Conservation (phyloP, 768 basidiomycete genomes). For the Lactifluus echinatus region DNA sequence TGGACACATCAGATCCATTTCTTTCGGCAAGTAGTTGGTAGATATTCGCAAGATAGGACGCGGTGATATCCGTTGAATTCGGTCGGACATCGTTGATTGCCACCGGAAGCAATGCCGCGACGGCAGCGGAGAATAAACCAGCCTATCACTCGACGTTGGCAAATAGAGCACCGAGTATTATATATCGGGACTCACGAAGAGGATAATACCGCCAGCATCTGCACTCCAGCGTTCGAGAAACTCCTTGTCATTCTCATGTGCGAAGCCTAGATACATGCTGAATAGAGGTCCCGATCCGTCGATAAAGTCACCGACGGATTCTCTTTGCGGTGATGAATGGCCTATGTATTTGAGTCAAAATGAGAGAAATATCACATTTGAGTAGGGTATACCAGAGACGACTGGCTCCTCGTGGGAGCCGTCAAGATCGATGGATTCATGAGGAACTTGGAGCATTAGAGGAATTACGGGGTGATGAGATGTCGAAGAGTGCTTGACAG, state of each 20-base stretch:
- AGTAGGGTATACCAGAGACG: too few relatives aligned
- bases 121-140: neutral
- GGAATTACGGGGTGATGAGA: too few relatives aligned
- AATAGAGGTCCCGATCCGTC: neutral
- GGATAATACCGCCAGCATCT: neutral
- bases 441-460: too few relatives aligned
- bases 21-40: neutral
- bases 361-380: too few relatives aligned
- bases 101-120: neutral
- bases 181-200: neutral
- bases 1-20: neutral
- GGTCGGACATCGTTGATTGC: neutral
- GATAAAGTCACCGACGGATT: neutral
- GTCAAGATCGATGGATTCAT: too few relatives aligned
- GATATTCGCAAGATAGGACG: neutral
- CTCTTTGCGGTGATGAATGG: neutral
- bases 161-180: neutral
- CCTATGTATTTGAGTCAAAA: too few relatives aligned
- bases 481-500: too few relatives aligned
- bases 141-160: neutral
- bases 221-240: neutral
- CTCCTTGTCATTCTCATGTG: neutral
- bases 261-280: neutral
- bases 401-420: too few relatives aligned
- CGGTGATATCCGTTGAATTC: neutral